A percentile compares a stretch with the other conserved stretches of the same genome.
Evolutionary conservation across 441 rosid genomes (phyloP).

Genomic region (Raphanus hybrid): DNA sequence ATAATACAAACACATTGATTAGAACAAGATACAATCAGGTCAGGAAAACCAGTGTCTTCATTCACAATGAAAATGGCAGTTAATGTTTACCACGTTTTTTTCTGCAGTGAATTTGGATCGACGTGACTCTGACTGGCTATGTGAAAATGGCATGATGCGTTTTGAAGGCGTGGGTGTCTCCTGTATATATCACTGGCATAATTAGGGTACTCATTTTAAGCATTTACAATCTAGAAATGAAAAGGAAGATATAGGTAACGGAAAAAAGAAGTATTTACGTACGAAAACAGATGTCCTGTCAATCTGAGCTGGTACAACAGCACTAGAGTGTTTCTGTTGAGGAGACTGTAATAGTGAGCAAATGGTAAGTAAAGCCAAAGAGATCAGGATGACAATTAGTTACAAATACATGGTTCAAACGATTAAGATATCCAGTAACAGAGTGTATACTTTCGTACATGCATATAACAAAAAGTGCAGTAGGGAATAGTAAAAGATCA

Average conservation of each 20-base stretch:
- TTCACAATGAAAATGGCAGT: background rate
- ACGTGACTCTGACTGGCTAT: background rate
- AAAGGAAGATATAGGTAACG: background rate
- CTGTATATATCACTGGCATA: background rate
- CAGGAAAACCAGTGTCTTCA: background rate
- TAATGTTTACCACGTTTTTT: background rate
- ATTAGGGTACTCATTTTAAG: background rate
- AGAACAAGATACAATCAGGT: background rate
- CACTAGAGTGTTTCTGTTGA: slow-evolving; percentile 1
- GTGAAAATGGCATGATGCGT: background rate
- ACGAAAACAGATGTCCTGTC: slow-evolving; percentile 8
- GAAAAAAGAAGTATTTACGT: background rate
- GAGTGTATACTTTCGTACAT: background rate
- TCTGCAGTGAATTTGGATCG: slow-evolving; percentile 1
- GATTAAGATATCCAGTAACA: background rate
- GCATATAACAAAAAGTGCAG: background rate
- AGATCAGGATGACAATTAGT: background rate
- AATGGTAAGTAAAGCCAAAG: background rate
- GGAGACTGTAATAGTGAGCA: slow-evolving; percentile 2
- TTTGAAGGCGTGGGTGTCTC: slow-evolving; percentile 9
- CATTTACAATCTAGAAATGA: background rate
- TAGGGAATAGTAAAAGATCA: background rate
- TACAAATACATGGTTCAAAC: background rate
- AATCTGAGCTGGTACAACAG: slow-evolving; percentile 8
- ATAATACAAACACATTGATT: background rate